These are phyloP conservation scores for Massariosphaeria phaeospora DNA, from an alignment of 495 filamentous ascomycete species.

Conservation along the genomic window DNA sequence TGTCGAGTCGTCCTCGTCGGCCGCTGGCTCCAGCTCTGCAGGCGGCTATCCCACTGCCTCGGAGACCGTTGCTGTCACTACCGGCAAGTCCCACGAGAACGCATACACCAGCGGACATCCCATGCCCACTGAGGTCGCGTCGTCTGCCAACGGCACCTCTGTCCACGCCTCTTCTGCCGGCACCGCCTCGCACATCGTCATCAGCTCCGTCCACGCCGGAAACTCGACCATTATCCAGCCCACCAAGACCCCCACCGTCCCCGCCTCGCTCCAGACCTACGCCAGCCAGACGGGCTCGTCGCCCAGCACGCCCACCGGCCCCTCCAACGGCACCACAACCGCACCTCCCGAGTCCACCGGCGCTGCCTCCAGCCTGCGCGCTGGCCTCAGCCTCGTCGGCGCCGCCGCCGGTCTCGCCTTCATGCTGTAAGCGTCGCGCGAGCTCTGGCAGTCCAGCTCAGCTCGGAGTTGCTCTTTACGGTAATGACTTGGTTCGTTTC, in stretches of 20 bases:
- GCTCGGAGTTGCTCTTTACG: slow-evolving; percentile 9
- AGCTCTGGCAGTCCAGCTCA: not conserved
- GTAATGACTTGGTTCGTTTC: slow-evolving; percentile 10
- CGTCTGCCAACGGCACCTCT: slow-evolving; percentile 29
- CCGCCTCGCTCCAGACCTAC: slow-evolving; percentile 31
- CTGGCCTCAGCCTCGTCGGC: slow-evolving; percentile 46
- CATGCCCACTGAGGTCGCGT: slow-evolving; percentile 20
- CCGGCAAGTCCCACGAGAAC: too few species aligned
- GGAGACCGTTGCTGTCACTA: not conserved
- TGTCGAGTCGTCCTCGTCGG: not conserved
- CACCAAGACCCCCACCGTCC: slow-evolving; percentile 34
- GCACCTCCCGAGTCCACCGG: slow-evolving; percentile 33
- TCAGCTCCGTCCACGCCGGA: slow-evolving; percentile 14
- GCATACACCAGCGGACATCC: too few species aligned
- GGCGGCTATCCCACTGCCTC: slow-evolving; percentile 6
- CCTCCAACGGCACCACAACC: slow-evolving; percentile 5
- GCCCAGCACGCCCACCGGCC: too few species aligned
- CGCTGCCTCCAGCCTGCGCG: slow-evolving; percentile 40
- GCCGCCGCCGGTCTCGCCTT: slow-evolving; percentile 41
- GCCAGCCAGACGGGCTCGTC: slow-evolving; percentile 16
- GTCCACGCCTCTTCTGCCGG: slow-evolving; percentile 21
- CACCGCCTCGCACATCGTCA: slow-evolving; percentile 12
- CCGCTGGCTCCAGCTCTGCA: slow-evolving; percentile 27
- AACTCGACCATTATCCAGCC: slow-evolving; percentile 34
- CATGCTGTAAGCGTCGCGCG: slow-evolving; percentile 23